Percentiles rank a stretch among this genome's conserved stretches.
phyloP scores from a whole-genome alignment of 1,139 yeast genomes.

The Candida pseudoviswanathii region DNA sequence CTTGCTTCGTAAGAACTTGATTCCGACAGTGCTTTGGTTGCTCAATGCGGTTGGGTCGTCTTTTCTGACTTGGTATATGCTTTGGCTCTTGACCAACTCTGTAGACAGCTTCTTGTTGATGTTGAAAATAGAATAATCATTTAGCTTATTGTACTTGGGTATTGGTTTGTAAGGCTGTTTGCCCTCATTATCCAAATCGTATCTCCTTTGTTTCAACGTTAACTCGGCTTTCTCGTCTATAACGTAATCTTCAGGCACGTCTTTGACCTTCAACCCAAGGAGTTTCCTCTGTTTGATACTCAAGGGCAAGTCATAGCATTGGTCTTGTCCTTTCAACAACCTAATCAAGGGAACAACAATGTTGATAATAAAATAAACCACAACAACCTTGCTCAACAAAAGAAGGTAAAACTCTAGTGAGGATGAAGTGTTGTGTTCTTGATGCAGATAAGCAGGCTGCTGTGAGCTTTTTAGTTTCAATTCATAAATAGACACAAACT shows the following conservation, averaged over 20 bases:
- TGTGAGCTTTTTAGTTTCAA: constrained; percentile 7
- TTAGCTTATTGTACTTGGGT: constrained; percentile 15
- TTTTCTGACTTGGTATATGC: constrained; percentile 7
- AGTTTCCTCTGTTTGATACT: constrained; percentile 37
- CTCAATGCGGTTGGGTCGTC: constrained; percentile 3
- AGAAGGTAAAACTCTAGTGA: constrained; percentile 11
- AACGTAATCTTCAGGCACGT: constrained; percentile 5
- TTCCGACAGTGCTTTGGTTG: background rate
- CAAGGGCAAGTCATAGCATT: constrained; percentile 46
- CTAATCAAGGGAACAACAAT: constrained; percentile 21
- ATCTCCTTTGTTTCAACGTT: constrained; percentile 17
- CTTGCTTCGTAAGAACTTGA: constrained; percentile 2
- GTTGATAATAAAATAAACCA: constrained; percentile 10
- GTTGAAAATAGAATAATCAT: constrained; percentile 11
- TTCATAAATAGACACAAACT: constrained; percentile 14
- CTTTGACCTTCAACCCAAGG: constrained; percentile 31
- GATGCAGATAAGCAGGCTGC: background rate
- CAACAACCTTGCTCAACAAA: constrained; percentile 10
- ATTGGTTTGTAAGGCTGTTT: constrained; percentile 10
- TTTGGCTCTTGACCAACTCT: background rate
- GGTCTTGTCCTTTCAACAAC: constrained; percentile 36
- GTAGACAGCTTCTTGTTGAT: background rate
- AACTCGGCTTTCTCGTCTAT: constrained; percentile 16
- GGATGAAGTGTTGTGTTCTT: background rate
- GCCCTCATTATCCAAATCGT: constrained; percentile 13